These are phyloP conservation scores for Aspergillus nomiae DNA, from an alignment of 2,329 filamentous ascomycete species.

Conservation along the genomic window DNA sequence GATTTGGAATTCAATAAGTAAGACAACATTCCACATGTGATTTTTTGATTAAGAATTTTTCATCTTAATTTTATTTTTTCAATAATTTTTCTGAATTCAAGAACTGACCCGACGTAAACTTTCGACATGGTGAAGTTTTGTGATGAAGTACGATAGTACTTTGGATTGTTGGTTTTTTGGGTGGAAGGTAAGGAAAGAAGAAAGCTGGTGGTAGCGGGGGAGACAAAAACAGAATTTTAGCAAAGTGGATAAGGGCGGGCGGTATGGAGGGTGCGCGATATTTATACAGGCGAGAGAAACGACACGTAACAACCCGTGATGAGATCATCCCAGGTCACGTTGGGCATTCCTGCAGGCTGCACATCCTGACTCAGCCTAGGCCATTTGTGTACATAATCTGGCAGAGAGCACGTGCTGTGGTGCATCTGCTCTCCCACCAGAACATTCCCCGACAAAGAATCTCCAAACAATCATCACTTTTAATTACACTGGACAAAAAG, in stretches of 20 bases:
- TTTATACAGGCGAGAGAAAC: not conserved
- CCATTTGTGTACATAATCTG: not conserved
- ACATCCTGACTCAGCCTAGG: not conserved
- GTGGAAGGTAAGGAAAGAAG: not conserved
- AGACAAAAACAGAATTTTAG: not conserved
- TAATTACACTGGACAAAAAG: not conserved
- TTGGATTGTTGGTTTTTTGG: not conserved
- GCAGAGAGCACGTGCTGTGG: too few species aligned
- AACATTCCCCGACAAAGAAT: too few species aligned
- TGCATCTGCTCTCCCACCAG: too few species aligned
- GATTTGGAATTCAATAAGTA: not conserved
- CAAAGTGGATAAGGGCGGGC: not conserved
- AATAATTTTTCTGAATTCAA: not conserved
- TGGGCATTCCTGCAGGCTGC: not conserved
- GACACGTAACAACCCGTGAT: not conserved
- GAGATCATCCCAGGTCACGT: not conserved
- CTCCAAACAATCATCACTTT: not conserved
- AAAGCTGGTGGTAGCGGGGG: not conserved
- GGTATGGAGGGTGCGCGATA: not conserved
- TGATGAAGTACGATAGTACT: not conserved
- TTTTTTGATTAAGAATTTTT: not conserved
- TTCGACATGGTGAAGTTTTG: not conserved
- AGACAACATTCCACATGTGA: not conserved
- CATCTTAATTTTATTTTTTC: not conserved
- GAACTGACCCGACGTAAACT: not conserved